These are phyloP conservation scores for Hanseniaspora clermontiae DNA, from an alignment of 805 yeast species.

Conservation along the genomic window DNA sequence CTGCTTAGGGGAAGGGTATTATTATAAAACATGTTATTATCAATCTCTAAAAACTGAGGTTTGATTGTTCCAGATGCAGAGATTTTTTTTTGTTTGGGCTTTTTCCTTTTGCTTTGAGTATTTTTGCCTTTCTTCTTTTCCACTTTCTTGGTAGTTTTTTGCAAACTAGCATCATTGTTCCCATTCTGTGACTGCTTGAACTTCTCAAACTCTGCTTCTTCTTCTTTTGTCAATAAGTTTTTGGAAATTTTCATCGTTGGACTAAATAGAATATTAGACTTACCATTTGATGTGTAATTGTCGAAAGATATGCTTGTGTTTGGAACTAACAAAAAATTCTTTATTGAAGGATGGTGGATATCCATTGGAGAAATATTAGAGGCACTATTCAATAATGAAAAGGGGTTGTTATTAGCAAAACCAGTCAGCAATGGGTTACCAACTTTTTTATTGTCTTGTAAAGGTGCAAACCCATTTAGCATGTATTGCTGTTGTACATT, in stretches of 20 bases:
- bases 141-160: not conserved
- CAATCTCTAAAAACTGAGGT: not conserved
- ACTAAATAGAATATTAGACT: not conserved
- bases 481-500: not conserved
- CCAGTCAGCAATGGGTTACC: not conserved
- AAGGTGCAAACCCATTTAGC: not conserved
- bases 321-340: not conserved
- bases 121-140: not conserved
- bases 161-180: not conserved
- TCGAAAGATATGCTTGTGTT: not conserved
- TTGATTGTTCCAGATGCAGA: not conserved
- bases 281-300: not conserved
- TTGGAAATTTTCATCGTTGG: not conserved
- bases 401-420: not conserved
- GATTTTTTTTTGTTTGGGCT: not conserved
- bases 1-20: not conserved
- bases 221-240: not conserved
- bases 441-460: not conserved
- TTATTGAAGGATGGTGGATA: not conserved
- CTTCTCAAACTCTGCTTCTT: not conserved
- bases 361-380: conserved; percentile 5
- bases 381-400: not conserved
- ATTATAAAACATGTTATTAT: not conserved
- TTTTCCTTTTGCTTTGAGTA: not conserved
- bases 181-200: not conserved